These are phyloP conservation scores for Trichocladium uniseriatum DNA, from an alignment of 495 filamentous ascomycete genomes.

Conservation along the genomic window DNA sequence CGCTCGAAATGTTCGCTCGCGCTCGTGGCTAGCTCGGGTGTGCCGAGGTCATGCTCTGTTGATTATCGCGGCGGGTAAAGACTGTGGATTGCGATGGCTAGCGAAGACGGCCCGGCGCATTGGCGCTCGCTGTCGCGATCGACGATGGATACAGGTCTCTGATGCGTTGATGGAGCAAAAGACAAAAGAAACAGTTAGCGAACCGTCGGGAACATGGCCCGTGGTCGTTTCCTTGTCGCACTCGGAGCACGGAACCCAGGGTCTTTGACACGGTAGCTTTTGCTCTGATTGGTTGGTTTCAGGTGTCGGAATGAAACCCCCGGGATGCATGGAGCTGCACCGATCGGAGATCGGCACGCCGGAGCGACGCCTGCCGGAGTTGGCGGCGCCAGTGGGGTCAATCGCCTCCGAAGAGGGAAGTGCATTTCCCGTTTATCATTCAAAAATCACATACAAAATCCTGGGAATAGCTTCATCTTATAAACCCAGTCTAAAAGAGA, in stretches of 20 bases:
- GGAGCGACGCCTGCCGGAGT: not conserved
- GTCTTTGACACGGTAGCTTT: slow-evolving; percentile 22
- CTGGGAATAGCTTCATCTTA: too few relatives aligned
- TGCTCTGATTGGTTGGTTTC: slow-evolving; percentile 14
- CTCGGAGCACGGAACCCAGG: not conserved
- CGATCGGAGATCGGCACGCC: not conserved
- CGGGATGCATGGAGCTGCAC: not conserved
- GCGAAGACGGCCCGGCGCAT: too few relatives aligned
- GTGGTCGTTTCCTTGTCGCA: not conserved
- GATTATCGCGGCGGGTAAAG: not conserved
- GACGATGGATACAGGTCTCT: too few relatives aligned
- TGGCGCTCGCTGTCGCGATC: too few relatives aligned
- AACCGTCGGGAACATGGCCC: not conserved
- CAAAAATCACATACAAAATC: not conserved
- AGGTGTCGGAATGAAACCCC: not conserved
- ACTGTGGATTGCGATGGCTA: not conserved
- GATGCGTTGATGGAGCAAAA: too few relatives aligned
- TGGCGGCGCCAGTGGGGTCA: not conserved
- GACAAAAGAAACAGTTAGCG: too few relatives aligned
- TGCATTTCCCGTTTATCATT: too few relatives aligned
- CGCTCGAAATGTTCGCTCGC: too few relatives aligned
- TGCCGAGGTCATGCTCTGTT: not conserved
- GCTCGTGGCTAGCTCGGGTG: not conserved
- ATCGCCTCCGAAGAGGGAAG: too few relatives aligned
- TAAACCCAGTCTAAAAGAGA: too few relatives aligned